Base-by-base conservation (phyloP, 2,329 filamentous ascomycete genomes). In the Fusarium sp. region DNA sequence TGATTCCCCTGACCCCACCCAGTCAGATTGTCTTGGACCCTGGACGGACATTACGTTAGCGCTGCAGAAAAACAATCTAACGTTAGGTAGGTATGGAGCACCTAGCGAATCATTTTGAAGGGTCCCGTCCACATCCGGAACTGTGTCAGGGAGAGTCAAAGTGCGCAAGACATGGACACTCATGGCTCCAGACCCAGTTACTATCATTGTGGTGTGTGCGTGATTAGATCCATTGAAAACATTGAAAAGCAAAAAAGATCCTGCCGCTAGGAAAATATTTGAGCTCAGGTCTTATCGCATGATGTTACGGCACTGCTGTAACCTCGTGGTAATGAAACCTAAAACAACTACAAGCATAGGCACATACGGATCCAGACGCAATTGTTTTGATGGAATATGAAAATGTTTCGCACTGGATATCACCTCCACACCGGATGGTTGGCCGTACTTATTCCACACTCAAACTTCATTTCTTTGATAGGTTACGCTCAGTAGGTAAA, bases 1-100 rank as follows among this genome's bases (percentile, higher is more conserved):
- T 68, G 61, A 69, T 56, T 29, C 46, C 60, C 69, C 68, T 69
- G 46, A 44, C 47, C 34, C 42, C 55, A 54, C 48, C 37, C 55
- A 67, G 47, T 67, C 40, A 67, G 41, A 54, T 58, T 68, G 72
- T 62, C 61, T 74, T 74, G 69, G 72, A 74, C 72, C 72, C 69
- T 74, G 69, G 67, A 57, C 58, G 54, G 61, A 46, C 57, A 41
- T 52, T 52, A 52, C 32, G 24, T 52, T 66, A 69, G 65, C 57
- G 65, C 65, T 58, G 54, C 47, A 63, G 60, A 67, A 68, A 24
- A 46, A 34, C 34, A 37, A 37, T 37, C 34, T n/a, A 37, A 37
- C 18, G 34, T 37, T 37, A 37, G 34, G 34, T 37, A 51, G 40
- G 27, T 48, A 48, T 27, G 32, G 45, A 20, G 27, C 24, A 18